Evolutionary conservation across 805 yeast species (phyloP).

Genomic region (Myxozyma melibiosi): DNA sequence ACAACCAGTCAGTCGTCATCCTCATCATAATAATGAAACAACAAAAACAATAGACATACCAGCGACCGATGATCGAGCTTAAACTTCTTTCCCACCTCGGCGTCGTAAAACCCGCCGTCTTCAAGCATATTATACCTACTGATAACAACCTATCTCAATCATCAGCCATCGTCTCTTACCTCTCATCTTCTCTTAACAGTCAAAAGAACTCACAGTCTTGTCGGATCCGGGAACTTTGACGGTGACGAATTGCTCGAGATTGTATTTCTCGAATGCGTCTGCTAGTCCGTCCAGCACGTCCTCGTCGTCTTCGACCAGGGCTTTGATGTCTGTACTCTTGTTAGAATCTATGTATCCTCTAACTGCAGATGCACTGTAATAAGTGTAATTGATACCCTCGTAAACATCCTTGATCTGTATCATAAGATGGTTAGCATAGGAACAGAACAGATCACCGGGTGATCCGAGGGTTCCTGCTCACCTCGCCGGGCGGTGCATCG

Average conservation of each 20-base stretch:
- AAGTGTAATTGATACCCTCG: constrained; percentile 40
- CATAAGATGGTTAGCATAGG: background rate
- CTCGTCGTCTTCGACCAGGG: constrained; percentile 48
- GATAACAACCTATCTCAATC: constrained; percentile 43
- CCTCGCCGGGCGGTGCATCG: constrained; percentile 64
- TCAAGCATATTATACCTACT: constrained; percentile 54
- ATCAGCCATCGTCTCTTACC: background rate
- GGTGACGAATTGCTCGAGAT: constrained; percentile 45
- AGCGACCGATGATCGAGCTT: constrained; percentile 55
- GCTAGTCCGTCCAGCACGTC: constrained; percentile 40
- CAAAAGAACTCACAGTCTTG: constrained; percentile 18
- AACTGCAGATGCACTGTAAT: constrained; percentile 24
- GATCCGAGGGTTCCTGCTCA: constrained; percentile 39
- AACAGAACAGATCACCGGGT: background rate
- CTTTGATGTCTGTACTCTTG: constrained; percentile 45
- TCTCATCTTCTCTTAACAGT: no score
- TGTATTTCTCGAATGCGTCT: constrained; percentile 47
- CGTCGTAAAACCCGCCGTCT: constrained; percentile 56
- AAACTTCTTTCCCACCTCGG: constrained; percentile 51
- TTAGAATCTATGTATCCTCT: constrained; percentile 35
- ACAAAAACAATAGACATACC: constrained; percentile 17
- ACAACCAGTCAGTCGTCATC: constrained; percentile 34
- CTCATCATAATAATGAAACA: no score
- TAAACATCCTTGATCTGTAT: constrained; percentile 38
- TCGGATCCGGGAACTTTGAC: constrained; percentile 41